Percentiles rank a stretch among this genome's conserved stretches.
Conservation (phyloP, 2,329 filamentous ascomycete species). For the Fusarium proliferatum region DNA sequence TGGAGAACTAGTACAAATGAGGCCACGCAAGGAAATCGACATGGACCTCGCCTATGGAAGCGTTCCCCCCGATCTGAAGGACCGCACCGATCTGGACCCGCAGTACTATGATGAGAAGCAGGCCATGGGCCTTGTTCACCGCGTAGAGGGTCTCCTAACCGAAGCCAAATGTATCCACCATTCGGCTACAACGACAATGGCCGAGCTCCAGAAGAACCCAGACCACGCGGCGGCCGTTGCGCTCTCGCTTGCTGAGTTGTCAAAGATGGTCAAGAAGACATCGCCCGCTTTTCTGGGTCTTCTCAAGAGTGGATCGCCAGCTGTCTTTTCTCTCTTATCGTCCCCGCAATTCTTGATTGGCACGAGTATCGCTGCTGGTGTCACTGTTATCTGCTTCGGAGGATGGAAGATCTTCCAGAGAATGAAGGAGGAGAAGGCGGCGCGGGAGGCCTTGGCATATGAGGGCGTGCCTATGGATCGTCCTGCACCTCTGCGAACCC, state of each 20-base stretch:
- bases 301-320: conserved; percentile 84
- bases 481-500: conserved; percentile 43
- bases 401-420: conserved; percentile 98
- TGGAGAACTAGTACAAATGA: conserved; percentile 48
- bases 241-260: conserved; percentile 91
- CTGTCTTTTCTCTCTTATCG: conserved; percentile 85
- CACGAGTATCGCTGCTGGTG: conserved; percentile 85
- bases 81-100: conserved; percentile 60
- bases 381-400: conserved; percentile 95
- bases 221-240: conserved; percentile 95
- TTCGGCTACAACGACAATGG: conserved; percentile 83
- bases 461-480: conserved; percentile 40
- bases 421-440: conserved; percentile 63
- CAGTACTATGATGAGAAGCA: conserved; percentile 66
- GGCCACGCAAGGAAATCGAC: conserved; percentile 71
- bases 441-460: conserved; percentile 46
- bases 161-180: conserved; percentile 92
- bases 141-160: conserved; percentile 81
- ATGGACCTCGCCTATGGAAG: conserved; percentile 94
- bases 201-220: conserved; percentile 75
- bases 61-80: conserved; percentile 74
- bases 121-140: conserved; percentile 71
- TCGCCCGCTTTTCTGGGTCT: conserved; percentile 80
- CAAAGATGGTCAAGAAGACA: conserved; percentile 83
- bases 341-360: conserved; percentile 96